These are phyloP conservation scores for Phytophthora lateralis DNA, from an alignment of 352 stramenopile species.

Conservation along the genomic window DNA sequence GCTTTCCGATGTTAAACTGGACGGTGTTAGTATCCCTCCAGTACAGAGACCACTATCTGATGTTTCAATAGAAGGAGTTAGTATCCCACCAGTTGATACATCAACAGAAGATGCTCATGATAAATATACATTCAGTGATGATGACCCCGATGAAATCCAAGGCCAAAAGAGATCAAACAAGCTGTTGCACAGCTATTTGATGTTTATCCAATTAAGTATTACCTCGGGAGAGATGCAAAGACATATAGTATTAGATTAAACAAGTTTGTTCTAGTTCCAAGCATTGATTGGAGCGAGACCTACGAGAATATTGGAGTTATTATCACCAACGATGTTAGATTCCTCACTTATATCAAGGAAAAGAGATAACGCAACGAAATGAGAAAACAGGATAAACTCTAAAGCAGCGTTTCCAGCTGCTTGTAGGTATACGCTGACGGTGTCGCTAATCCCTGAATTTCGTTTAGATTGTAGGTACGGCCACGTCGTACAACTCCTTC, in stretches of 20 bases:
- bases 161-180: no score
- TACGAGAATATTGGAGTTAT: slow-evolving; percentile 9
- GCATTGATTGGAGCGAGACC: slow-evolving; percentile 14
- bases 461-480: slow-evolving; percentile 22
- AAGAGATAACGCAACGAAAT: slow-evolving; percentile 8
- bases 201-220: no score
- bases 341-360: slow-evolving; percentile 11
- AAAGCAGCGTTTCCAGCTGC: slow-evolving; percentile 7
- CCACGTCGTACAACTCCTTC: slow-evolving; percentile 10
- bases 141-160: no score
- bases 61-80: neutral
- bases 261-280: slow-evolving; percentile 13
- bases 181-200: no score
- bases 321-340: slow-evolving; percentile 6
- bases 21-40: no score
- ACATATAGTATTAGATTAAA: slow-evolving; percentile 5
- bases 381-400: slow-evolving; percentile 12
- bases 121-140: neutral
- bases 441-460: slow-evolving; percentile 17
- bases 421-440: slow-evolving; percentile 2
- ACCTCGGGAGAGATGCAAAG: no score
- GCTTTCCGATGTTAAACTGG: no score
- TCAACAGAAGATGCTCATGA: neutral
- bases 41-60: neutral
- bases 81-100: neutral